These are phyloP conservation scores for Ceratocystis diversiconidia DNA, from an alignment of 2,329 filamentous ascomycete genomes.

Conservation along the genomic window DNA sequence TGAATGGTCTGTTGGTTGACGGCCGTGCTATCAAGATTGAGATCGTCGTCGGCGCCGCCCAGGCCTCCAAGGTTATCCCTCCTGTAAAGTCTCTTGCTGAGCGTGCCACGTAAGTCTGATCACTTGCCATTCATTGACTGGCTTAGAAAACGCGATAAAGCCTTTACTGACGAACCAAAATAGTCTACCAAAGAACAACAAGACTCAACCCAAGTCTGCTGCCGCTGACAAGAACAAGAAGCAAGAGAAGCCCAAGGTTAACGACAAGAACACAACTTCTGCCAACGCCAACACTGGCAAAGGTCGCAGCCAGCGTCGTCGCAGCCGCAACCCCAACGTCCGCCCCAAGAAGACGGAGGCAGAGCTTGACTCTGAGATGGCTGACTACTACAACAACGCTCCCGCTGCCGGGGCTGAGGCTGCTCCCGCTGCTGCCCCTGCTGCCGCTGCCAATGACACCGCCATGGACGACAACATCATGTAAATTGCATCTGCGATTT, in stretches of 20 bases:
- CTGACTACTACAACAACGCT: constrained; percentile 65
- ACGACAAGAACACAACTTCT: not conserved
- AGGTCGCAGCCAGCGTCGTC: constrained; percentile 32
- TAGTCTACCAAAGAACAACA: constrained; percentile 34
- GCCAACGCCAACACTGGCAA: constrained; percentile 27
- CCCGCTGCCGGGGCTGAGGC: constrained; percentile 30
- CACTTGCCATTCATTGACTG: not conserved
- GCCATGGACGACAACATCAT: constrained; percentile 43
- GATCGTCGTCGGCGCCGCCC: constrained; percentile 67
- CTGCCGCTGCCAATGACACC: constrained; percentile 39
- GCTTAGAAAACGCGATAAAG: constrained; percentile 20
- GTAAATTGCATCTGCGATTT: constrained; percentile 1
- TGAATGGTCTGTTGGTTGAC: constrained; percentile 86
- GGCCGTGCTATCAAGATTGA: constrained; percentile 89
- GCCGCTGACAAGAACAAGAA: constrained; percentile 55
- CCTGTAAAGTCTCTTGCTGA: constrained; percentile 61
- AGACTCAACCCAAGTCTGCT: constrained; percentile 69
- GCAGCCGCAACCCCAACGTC: constrained; percentile 46
- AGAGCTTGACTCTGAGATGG: constrained; percentile 95
- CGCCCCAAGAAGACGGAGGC: constrained; percentile 79
- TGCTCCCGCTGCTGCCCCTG: constrained; percentile 33
- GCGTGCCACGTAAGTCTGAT: constrained; percentile 51
- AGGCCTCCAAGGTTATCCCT: constrained; percentile 52
- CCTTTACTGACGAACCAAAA: constrained; percentile 6
- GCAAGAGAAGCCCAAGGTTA: constrained; percentile 32